Percentiles rank a stretch among this genome's conserved stretches.
Evolutionary conservation across 2,329 filamentous ascomycete species (phyloP).

Genomic region (Mollisiaceae sp.): DNA sequence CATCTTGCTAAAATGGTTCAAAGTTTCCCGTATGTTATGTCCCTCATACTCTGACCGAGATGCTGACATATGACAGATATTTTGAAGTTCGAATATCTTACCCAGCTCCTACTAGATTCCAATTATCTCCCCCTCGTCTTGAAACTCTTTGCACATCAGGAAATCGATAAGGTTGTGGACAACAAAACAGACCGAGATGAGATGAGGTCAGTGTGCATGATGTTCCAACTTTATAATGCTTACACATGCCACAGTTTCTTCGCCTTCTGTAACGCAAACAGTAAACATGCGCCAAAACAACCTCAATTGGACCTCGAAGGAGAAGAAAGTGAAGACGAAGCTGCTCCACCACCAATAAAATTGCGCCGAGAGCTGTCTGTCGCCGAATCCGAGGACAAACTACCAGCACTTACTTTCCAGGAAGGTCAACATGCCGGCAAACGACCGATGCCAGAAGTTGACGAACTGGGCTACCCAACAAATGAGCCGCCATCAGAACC

Average conservation of each 20-base stretch:
- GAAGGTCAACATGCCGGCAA: conserved; percentile 38
- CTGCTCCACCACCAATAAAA: conserved; percentile 82
- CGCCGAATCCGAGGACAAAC: conserved; percentile 49
- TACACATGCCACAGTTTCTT: conserved; percentile 71
- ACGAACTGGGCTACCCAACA: conserved; percentile 85
- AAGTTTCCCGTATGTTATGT: conserved; percentile 77
- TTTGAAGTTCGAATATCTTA: conserved; percentile 94
- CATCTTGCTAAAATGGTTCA: conserved; percentile 94
- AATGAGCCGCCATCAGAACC: conserved; percentile 72
- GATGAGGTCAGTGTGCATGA: conserved; percentile 63
- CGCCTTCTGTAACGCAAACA: conserved; percentile 80
- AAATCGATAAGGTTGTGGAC: conserved; percentile 88
- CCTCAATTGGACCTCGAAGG: conserved; percentile 35
- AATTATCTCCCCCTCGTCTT: conserved; percentile 93
- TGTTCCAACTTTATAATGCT: conserved; percentile 11
- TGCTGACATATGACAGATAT: conserved; percentile 64
- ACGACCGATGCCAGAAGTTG: conserved; percentile 62
- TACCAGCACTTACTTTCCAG: conserved; percentile 41
- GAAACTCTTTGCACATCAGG: conserved; percentile 93
- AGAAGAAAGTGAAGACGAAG: conserved; percentile 69
- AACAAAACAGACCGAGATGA: conserved; percentile 83
- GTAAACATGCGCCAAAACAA: conserved; percentile 48
- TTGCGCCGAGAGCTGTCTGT: conserved; percentile 51
- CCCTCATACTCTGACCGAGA: not conserved
- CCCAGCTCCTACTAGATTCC: conserved; percentile 89